phyloP scores from a whole-genome alignment of 2,329 filamentous ascomycete genomes.

The Polychaeton citri region DNA sequence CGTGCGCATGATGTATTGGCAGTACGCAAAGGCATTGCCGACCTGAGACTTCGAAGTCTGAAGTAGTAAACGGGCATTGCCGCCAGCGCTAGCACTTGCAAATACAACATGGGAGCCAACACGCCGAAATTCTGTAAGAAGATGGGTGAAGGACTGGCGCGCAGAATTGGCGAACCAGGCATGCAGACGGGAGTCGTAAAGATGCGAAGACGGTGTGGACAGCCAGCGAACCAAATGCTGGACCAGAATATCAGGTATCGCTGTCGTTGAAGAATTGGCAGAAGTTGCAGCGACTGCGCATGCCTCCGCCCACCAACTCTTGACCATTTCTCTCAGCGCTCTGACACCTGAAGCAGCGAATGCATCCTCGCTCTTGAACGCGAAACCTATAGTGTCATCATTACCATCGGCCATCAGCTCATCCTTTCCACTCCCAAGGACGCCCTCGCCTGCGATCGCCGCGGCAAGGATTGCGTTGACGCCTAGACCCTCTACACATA shows the following conservation, averaged over 20 bases:
- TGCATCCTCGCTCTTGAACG: constrained; percentile 72
- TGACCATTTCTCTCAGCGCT: constrained; percentile 95
- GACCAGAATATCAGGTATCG: constrained; percentile 69
- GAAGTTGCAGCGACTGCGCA: constrained; percentile 10
- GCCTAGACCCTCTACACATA: constrained; percentile 84
- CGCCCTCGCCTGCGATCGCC: constrained; percentile 87
- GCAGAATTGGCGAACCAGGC: constrained; percentile 99
- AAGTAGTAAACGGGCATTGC: constrained; percentile 53
- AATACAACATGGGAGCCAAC: constrained; percentile 95
- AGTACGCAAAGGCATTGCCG: constrained; percentile 91
- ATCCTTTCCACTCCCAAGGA: constrained; percentile 58
- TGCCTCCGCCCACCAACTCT: constrained; percentile 94
- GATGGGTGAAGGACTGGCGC: constrained; percentile 87
- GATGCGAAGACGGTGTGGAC: constrained; percentile 79
- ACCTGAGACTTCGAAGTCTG: constrained; percentile 97
- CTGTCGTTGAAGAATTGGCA: constrained; percentile 71
- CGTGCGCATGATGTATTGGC: constrained; percentile 93
- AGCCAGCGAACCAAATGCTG: constrained; percentile 97
- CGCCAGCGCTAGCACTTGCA: constrained; percentile 56
- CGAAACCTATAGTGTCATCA: constrained; percentile 47
- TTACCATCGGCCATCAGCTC: constrained; percentile 36
- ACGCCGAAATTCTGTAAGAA: constrained; percentile 91
- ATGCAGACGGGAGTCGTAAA: constrained; percentile 87
- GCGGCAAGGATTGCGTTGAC: constrained; percentile 98
- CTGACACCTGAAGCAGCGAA: constrained; percentile 86